Conservation (phyloP, 176 grass and related monocot genomes). For the Coix lacrymajobi region DNA sequence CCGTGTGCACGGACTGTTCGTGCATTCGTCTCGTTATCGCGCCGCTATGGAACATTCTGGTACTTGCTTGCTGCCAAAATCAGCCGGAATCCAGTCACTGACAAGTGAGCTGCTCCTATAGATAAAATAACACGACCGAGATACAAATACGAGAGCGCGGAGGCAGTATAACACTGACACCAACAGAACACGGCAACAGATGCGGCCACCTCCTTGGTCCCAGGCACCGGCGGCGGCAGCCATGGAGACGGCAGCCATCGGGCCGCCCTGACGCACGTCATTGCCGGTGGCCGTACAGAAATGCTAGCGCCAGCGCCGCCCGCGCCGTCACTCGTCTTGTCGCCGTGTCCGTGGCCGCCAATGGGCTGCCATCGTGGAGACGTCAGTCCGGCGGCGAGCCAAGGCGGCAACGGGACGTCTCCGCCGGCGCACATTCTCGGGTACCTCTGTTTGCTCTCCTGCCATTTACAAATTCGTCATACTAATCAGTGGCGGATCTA, state of each 20-base stretch:
- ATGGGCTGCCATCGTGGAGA: neutral
- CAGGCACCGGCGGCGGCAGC: neutral
- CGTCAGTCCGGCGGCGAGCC: neutral
- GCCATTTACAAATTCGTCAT: too few relatives aligned
- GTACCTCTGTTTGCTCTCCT: neutral
- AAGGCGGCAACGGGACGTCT: neutral
- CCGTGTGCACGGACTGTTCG: neutral
- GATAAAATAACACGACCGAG: neutral
- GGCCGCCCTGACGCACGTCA: neutral
- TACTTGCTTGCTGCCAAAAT: neutral
- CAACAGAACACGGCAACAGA: neutral
- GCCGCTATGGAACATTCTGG: neutral
- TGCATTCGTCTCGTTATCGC: neutral
- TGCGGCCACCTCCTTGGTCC: neutral
- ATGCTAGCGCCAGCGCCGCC: neutral
- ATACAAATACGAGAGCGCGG: neutral
- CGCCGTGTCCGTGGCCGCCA: neutral
- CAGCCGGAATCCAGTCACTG: neutral
- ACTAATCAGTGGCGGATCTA: too few relatives aligned
- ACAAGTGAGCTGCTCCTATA: neutral
- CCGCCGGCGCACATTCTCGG: neutral
- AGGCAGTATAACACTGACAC: neutral
- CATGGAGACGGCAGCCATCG: neutral
- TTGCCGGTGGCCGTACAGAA: neutral
- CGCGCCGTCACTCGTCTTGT: neutral